Evolutionary conservation across 1,284 basidiomycete genomes (phyloP).

Genomic region (Moesziomyces antarcticus): DNA sequence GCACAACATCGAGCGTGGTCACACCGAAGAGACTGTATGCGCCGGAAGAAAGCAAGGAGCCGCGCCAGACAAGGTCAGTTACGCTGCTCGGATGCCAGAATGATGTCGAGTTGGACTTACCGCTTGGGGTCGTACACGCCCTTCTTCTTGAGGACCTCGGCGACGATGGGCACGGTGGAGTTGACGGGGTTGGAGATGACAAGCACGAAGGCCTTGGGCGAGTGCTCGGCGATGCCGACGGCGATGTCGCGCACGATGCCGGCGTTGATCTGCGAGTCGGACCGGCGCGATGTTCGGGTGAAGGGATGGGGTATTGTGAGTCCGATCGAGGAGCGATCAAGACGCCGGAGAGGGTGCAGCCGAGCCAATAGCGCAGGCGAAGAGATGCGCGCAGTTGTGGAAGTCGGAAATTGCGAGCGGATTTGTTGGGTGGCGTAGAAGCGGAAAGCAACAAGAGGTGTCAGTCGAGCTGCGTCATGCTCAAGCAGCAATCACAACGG

Average conservation of each 20-base stretch:
- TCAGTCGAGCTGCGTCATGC: no score
- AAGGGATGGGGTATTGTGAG: slow-evolving; percentile 30
- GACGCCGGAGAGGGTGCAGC: no score
- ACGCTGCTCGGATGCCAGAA: slow-evolving; percentile 71
- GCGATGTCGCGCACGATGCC: slow-evolving; percentile 95
- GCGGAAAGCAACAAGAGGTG: no score
- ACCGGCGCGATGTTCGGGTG: no score
- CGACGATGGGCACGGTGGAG: slow-evolving; percentile 97
- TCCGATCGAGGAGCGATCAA: slow-evolving; percentile 66
- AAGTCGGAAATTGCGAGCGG: no score
- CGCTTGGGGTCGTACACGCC: slow-evolving; percentile 84
- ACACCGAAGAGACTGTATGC: slow-evolving; percentile 82
- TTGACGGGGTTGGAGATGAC: slow-evolving; percentile 97
- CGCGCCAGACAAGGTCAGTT: slow-evolving; percentile 2
- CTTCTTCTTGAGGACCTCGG: slow-evolving; percentile 92
- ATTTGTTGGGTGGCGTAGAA: no score
- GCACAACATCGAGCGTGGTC: slow-evolving; percentile 96
- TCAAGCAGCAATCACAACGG: no score
- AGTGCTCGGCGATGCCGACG: slow-evolving; percentile 82
- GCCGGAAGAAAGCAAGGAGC: background rate
- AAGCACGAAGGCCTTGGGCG: slow-evolving; percentile 91
- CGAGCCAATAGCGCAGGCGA: background rate
- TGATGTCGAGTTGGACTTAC: slow-evolving; percentile 57
- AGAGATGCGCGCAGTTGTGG: background rate
- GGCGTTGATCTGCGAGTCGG: slow-evolving; percentile 84